A percentile compares a stretch with the other conserved stretches of the same genome.
These are phyloP conservation scores for Eruca vesicaria DNA, from an alignment of 441 rosid species.

Conservation along the genomic window DNA sequence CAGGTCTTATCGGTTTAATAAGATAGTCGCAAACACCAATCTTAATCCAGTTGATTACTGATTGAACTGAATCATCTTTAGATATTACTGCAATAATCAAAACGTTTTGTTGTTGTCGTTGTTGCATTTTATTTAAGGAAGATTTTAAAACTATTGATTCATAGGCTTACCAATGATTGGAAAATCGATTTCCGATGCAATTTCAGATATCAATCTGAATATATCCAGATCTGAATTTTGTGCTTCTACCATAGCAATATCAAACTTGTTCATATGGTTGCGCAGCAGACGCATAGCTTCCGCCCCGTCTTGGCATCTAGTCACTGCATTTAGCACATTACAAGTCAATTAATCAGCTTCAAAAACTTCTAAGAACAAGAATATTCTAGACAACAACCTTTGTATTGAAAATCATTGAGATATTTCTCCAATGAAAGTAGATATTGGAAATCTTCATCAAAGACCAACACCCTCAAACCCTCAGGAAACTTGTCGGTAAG, in stretches of 20 bases:
- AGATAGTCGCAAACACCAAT: slow-evolving; percentile 26
- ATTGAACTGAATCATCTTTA: slow-evolving; percentile 8
- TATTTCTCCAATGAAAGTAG: background rate
- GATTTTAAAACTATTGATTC: background rate
- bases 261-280: background rate
- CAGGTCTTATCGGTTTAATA: slow-evolving; percentile 7
- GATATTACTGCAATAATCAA: slow-evolving; percentile 18
- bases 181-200: background rate
- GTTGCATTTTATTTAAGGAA: background rate
- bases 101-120: background rate
- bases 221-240: background rate
- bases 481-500: background rate
- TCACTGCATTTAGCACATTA: slow-evolving; percentile 11
- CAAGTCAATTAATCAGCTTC: background rate
- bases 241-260: slow-evolving; percentile 18
- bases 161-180: slow-evolving; percentile 22
- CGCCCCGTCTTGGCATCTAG: background rate
- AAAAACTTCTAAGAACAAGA: background rate
- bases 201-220: background rate
- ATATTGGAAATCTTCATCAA: background rate
- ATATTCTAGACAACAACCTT: background rate
- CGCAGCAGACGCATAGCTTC: background rate
- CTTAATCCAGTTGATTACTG: slow-evolving; percentile 10
- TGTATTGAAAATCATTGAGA: background rate
- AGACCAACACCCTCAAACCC: slow-evolving; percentile 12